phyloP scores from a whole-genome alignment of 306 rosid species.

The Biancaea sappan region DNA sequence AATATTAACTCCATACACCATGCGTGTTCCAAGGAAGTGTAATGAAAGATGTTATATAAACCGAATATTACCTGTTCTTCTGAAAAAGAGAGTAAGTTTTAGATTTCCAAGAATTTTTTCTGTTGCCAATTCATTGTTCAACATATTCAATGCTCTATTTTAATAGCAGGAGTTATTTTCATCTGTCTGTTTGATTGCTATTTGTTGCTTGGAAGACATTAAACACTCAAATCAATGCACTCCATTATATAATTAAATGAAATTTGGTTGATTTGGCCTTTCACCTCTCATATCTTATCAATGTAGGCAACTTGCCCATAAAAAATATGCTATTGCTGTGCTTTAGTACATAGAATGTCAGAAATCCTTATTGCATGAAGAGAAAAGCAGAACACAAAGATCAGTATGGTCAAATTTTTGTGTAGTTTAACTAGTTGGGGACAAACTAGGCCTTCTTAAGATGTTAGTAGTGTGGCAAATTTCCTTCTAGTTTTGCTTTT shows the following conservation, averaged over 20 bases:
- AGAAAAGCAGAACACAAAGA: neutral
- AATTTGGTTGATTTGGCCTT: neutral
- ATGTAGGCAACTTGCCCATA: neutral
- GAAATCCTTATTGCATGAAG: neutral
- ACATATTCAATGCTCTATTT: conserved; percentile 22
- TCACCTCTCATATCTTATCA: neutral
- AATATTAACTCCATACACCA: conserved; percentile 59
- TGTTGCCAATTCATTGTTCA: conserved; percentile 18
- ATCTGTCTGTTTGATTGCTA: conserved; percentile 19
- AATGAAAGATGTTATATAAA: conserved; percentile 85
- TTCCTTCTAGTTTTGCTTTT: neutral
- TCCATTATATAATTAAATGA: neutral
- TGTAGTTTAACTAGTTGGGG: neutral
- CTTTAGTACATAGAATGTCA: neutral
- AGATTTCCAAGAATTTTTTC: conserved; percentile 39
- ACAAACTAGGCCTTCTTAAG: neutral
- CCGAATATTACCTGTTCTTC: conserved; percentile 86
- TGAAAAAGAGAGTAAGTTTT: conserved; percentile 90
- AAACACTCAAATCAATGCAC: neutral
- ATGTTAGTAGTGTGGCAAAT: neutral
- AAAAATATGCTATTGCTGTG: neutral
- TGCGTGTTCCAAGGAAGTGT: conserved; percentile 98
- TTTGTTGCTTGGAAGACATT: conserved; percentile 31
- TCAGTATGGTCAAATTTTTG: neutral
- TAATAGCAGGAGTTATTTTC: conserved; percentile 7